Conservation (phyloP, 768 basidiomycete species). For the Tricholoma matsutake region DNA sequence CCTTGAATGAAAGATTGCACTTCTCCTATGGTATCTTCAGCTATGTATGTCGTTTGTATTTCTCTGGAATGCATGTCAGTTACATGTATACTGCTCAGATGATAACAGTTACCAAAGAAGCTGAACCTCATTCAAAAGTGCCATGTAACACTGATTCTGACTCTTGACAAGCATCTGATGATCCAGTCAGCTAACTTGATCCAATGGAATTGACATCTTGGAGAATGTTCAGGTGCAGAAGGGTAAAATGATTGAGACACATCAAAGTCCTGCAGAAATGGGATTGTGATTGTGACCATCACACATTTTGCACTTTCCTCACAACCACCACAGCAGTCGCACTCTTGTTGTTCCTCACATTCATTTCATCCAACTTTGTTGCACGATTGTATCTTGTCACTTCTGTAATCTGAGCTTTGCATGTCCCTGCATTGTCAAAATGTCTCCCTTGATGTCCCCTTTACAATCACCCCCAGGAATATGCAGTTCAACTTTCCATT, state of each 20-base stretch:
- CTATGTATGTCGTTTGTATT: background rate
- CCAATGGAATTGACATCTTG: background rate
- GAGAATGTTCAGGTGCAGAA: background rate
- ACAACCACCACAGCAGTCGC: background rate
- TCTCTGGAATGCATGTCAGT: background rate
- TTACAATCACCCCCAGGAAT: background rate
- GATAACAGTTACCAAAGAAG: background rate
- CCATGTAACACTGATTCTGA: background rate
- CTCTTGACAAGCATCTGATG: background rate
- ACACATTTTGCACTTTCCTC: background rate
- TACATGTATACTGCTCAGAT: background rate
- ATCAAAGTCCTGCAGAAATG: background rate
- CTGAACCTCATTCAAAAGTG: background rate
- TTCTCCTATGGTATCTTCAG: no score
- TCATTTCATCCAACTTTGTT: background rate
- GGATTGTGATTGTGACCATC: background rate
- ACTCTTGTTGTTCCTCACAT: background rate
- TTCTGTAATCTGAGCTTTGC: background rate
- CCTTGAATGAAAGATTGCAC: no score
- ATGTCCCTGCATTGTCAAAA: background rate
- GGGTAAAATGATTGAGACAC: background rate
- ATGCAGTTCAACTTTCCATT: background rate
- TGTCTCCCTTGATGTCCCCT: background rate
- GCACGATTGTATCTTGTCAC: background rate
- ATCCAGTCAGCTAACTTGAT: background rate